Conservation (phyloP, 2,329 filamentous ascomycete species). For the Alternaria atra region DNA sequence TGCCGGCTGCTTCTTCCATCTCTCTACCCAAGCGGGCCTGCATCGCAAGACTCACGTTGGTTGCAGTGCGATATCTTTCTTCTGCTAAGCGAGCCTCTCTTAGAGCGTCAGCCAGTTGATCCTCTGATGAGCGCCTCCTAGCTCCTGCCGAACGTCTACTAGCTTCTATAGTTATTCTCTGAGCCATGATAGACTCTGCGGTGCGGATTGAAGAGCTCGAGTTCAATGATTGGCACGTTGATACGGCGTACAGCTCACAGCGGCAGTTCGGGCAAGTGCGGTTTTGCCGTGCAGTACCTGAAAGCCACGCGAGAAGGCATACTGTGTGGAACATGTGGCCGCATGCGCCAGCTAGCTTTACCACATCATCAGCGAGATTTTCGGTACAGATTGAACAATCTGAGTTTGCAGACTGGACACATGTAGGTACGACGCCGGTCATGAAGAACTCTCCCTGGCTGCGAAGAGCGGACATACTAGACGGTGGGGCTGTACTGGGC, state of each 20-base stretch:
- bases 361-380: not conserved
- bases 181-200: not conserved
- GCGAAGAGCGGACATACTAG: constrained; percentile 1
- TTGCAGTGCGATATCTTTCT: no score
- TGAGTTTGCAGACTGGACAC: not conserved
- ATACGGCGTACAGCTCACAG: constrained; percentile 1
- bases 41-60: no score
- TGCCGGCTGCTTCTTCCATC: no score
- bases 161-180: not conserved
- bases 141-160: not conserved
- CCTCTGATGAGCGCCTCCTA: not conserved
- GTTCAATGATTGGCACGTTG: not conserved
- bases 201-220: not conserved
- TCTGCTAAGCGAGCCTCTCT: no score
- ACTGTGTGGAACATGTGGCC: constrained; percentile 5
- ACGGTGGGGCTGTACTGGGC: not conserved
- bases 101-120: not conserved
- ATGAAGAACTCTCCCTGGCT: constrained; percentile 13
- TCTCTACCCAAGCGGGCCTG: no score
- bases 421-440: not conserved
- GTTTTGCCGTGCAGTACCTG: not conserved
- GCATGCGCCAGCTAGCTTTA: constrained; percentile 5
- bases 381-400: constrained; percentile 5
- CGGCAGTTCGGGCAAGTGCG: constrained; percentile 11
- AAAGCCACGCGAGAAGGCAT: constrained; percentile 6